These are phyloP conservation scores for Aspergillus indologenus DNA, from an alignment of 495 filamentous ascomycete genomes.

Conservation along the genomic window DNA sequence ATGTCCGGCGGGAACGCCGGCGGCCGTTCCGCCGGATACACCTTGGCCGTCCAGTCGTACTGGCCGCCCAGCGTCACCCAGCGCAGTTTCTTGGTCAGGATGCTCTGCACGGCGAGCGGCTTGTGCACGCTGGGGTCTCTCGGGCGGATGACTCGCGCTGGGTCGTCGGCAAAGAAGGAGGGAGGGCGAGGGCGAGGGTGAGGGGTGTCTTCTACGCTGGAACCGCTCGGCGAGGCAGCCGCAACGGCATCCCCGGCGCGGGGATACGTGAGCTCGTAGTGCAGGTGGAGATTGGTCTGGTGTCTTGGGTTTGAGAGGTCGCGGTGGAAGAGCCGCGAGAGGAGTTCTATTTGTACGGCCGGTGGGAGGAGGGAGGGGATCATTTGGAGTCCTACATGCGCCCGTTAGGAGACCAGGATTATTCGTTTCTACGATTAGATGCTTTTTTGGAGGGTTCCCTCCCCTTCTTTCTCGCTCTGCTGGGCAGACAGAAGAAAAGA, in stretches of 20 bases:
- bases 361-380: constrained; percentile 69
- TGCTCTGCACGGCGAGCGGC: constrained; percentile 59
- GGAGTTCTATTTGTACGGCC: constrained; percentile 61
- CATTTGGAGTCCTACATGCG: constrained; percentile 63
- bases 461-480: not conserved
- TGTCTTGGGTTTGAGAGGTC: constrained; percentile 73
- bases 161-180: constrained; percentile 53
- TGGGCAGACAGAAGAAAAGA: not conserved
- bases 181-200: not conserved
- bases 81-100: constrained; percentile 73
- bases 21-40: constrained; percentile 65
- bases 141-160: constrained; percentile 45
- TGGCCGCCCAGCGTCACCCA: constrained; percentile 94
- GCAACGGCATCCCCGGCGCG: constrained; percentile 4
- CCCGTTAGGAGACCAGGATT: constrained; percentile 23
- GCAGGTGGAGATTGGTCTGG: constrained; percentile 82
- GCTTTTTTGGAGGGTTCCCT: not conserved
- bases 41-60: constrained; percentile 88
- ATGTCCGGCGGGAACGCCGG: constrained; percentile 74
- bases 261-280: constrained; percentile 74
- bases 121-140: constrained; percentile 67
- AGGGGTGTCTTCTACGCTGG: too few species aligned
- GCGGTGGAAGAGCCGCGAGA: constrained; percentile 70
- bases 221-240: not conserved
- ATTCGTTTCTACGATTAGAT: constrained; percentile 1